These are phyloP conservation scores for Kwoniella sp. DNA, from an alignment of 768 basidiomycete genomes.

Conservation along the genomic window DNA sequence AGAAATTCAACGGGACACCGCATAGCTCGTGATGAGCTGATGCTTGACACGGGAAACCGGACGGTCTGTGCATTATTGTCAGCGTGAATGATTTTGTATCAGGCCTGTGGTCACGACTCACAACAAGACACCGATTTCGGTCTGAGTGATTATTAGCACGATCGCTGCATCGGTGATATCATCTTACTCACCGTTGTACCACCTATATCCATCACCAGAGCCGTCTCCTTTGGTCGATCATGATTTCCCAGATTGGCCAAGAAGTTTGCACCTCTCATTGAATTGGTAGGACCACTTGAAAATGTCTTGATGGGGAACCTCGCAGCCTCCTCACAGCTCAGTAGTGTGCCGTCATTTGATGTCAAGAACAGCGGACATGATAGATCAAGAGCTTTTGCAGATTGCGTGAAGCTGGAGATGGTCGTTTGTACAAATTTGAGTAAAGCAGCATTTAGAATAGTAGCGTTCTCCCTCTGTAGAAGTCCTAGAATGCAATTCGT, in stretches of 20 bases:
- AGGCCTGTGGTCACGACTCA: constrained; percentile 63
- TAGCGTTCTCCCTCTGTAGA: constrained; percentile 68
- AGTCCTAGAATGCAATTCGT: constrained; percentile 62
- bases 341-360: constrained; percentile 51
- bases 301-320: constrained; percentile 68
- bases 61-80: constrained; percentile 61
- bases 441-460: constrained; percentile 68
- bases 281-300: constrained; percentile 67
- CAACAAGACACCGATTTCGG: constrained; percentile 39
- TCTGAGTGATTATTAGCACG: constrained; percentile 4
- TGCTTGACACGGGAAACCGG: constrained; percentile 65
- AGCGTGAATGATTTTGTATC: too few relatives aligned
- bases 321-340: constrained; percentile 58
- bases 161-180: background rate
- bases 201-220: constrained; percentile 65
- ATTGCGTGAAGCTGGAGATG: constrained; percentile 62
- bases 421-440: constrained; percentile 65
- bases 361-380: constrained; percentile 58
- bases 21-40: constrained; percentile 67
- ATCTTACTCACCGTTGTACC: constrained; percentile 60
- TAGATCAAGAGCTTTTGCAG: constrained; percentile 60
- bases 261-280: constrained; percentile 70
- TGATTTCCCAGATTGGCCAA: constrained; percentile 59
- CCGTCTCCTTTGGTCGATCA: constrained; percentile 25
- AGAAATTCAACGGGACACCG: constrained; percentile 62